phyloP scores from a whole-genome alignment of 352 stramenopile genomes.

The Salisapilia sapeloensis region DNA sequence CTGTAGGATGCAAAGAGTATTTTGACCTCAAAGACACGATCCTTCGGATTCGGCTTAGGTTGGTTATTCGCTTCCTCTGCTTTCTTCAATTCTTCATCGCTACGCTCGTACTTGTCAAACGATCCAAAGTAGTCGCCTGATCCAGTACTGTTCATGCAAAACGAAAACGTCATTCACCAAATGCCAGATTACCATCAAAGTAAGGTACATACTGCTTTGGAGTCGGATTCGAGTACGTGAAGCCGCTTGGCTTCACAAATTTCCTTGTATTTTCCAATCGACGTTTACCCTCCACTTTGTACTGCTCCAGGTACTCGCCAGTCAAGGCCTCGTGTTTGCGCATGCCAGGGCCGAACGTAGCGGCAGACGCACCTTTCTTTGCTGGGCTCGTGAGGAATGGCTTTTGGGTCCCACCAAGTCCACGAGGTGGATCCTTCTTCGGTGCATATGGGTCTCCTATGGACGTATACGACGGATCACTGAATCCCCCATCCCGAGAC shows the following conservation, averaged over 20 bases:
- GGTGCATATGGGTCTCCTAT: slow-evolving; percentile 42
- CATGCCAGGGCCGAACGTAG: slow-evolving; percentile 40
- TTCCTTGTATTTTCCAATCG: slow-evolving; percentile 56
- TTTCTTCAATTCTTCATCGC: slow-evolving; percentile 44
- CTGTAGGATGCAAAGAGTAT: neutral
- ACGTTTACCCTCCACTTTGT: slow-evolving; percentile 47
- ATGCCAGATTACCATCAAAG: neutral
- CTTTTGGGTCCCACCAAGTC: slow-evolving; percentile 34
- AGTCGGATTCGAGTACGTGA: slow-evolving; percentile 34
- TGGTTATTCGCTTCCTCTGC: slow-evolving; percentile 18
- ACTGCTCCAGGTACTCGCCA: slow-evolving; percentile 44
- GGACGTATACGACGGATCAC: slow-evolving; percentile 41
- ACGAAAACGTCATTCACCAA: neutral
- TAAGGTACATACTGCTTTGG: slow-evolving; percentile 24
- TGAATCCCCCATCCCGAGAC: slow-evolving; percentile 59
- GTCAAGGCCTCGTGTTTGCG: slow-evolving; percentile 43
- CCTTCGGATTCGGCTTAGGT: slow-evolving; percentile 27
- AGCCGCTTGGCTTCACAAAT: slow-evolving; percentile 53
- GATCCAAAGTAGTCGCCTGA: slow-evolving; percentile 57
- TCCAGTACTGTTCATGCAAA: slow-evolving; percentile 21
- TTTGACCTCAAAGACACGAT: slow-evolving; percentile 25
- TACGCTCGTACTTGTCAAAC: slow-evolving; percentile 39
- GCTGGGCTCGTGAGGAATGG: slow-evolving; percentile 54
- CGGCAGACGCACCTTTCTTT: slow-evolving; percentile 37
- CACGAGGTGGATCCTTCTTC: slow-evolving; percentile 25